phyloP scores from a whole-genome alignment of 129 eudicot genomes.

The Solidago caesia region DNA sequence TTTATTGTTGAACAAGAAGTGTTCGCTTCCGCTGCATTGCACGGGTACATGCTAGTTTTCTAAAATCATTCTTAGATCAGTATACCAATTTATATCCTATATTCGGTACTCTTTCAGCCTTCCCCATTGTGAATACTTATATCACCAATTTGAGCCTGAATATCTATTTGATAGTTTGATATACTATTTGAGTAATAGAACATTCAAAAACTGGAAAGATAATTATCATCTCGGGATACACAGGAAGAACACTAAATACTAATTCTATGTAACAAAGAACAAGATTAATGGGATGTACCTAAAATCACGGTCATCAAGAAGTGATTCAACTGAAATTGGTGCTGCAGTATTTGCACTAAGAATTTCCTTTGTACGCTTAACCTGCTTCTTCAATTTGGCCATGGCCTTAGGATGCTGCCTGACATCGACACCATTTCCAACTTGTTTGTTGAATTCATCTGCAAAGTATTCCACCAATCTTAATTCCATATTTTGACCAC shows the following conservation, averaged over 20 bases:
- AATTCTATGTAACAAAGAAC: constrained; percentile 9
- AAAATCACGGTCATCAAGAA: constrained; percentile 92
- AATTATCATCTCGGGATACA: constrained; percentile 4
- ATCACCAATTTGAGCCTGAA: not conserved
- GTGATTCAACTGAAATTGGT: constrained; percentile 95
- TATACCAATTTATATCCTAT: not conserved
- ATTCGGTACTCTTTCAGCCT: not conserved
- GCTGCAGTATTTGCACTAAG: constrained; percentile 96
- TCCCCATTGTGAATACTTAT: not conserved
- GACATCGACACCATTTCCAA: constrained; percentile 87
- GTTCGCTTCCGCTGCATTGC: no score
- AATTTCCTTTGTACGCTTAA: constrained; percentile 98
- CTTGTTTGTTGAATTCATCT: constrained; percentile 86
- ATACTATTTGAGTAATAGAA: not conserved
- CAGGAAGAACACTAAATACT: constrained; percentile 2
- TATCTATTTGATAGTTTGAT: not conserved
- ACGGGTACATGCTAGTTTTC: not conserved
- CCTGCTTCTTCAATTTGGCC: constrained; percentile 98
- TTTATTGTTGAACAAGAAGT: no score
- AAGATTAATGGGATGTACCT: constrained; percentile 46
- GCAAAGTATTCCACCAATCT: constrained; percentile 95
- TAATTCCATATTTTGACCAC: constrained; percentile 89
- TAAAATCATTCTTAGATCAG: not conserved
- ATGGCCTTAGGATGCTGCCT: constrained; percentile 90
- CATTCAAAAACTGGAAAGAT: not conserved